These are phyloP conservation scores for Stagonosporopsis chrysanthemi DNA, from an alignment of 2,329 filamentous ascomycete species.

Conservation along the genomic window DNA sequence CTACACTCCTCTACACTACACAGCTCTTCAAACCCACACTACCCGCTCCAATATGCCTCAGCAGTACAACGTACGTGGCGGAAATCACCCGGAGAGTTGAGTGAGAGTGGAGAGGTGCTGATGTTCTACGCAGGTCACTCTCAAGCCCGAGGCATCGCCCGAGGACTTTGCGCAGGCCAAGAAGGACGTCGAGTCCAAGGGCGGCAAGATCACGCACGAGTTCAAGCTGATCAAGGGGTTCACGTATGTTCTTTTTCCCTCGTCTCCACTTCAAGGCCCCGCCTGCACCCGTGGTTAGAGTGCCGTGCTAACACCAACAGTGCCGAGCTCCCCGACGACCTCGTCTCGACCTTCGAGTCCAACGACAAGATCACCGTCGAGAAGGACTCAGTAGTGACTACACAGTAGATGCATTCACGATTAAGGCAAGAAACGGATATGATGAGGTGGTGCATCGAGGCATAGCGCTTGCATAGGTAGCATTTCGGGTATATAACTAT, in stretches of 20 bases:
- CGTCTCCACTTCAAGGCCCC: too few species aligned
- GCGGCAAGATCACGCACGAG: conserved; percentile 84
- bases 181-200: conserved; percentile 74
- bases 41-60: conserved; percentile 42
- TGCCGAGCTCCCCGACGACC: conserved; percentile 74
- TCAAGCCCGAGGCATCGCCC: conserved; percentile 72
- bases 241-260: conserved; percentile 67
- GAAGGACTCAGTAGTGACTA: conserved; percentile 72
- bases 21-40: background rate
- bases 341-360: conserved; percentile 69
- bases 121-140: conserved; percentile 69
- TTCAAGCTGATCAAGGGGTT: conserved; percentile 92
- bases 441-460: conserved; percentile 15
- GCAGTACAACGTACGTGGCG: conserved; percentile 43
- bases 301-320: conserved; percentile 55
- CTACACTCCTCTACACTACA: background rate
- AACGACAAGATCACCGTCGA: conserved; percentile 83
- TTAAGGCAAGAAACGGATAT: conserved; percentile 6
- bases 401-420: conserved; percentile 64
- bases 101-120: background rate
- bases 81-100: background rate
- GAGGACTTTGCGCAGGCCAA: conserved; percentile 80
- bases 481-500: conserved; percentile 20
- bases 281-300: too few species aligned
- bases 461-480: conserved; percentile 18